phyloP scores from a whole-genome alignment of 331 rosid genomes.

The Arachis monticola region DNA sequence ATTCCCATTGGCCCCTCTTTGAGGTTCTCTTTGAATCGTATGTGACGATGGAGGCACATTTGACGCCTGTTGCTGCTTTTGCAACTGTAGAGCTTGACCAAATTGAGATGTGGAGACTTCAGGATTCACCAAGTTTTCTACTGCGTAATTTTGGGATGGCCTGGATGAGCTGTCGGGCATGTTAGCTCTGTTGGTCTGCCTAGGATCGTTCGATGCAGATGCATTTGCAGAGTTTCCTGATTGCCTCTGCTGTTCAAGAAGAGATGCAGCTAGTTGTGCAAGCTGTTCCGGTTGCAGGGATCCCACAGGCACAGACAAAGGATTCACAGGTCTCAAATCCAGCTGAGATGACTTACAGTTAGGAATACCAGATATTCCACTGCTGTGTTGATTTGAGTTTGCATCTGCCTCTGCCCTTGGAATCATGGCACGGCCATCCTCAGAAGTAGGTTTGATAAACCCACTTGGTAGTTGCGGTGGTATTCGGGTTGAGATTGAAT shows the following conservation, averaged over 20 bases:
- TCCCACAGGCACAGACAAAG: constrained; percentile 53
- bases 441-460: constrained; percentile 51
- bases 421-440: constrained; percentile 48
- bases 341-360: constrained; percentile 44
- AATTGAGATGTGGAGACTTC: constrained; percentile 54
- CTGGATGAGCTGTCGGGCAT: constrained; percentile 51
- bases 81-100: constrained; percentile 61
- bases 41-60: constrained; percentile 48
- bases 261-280: constrained; percentile 77
- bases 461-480: constrained; percentile 46
- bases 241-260: constrained; percentile 77
- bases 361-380: constrained; percentile 57
- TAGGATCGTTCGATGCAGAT: constrained; percentile 48
- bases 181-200: constrained; percentile 49
- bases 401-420: constrained; percentile 52
- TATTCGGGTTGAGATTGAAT: constrained; percentile 47
- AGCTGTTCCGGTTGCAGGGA: constrained; percentile 81
- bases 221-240: constrained; percentile 48
- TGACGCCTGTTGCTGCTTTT: constrained; percentile 57
- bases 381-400: constrained; percentile 46
- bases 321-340: constrained; percentile 53
- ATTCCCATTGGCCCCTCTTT: constrained; percentile 56
- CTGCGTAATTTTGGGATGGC: constrained; percentile 54
- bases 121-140: constrained; percentile 53
- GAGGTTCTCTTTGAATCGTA: constrained; percentile 60